Base-by-base conservation (phyloP, 768 basidiomycete species). In the Pulveroboletus sp. region DNA sequence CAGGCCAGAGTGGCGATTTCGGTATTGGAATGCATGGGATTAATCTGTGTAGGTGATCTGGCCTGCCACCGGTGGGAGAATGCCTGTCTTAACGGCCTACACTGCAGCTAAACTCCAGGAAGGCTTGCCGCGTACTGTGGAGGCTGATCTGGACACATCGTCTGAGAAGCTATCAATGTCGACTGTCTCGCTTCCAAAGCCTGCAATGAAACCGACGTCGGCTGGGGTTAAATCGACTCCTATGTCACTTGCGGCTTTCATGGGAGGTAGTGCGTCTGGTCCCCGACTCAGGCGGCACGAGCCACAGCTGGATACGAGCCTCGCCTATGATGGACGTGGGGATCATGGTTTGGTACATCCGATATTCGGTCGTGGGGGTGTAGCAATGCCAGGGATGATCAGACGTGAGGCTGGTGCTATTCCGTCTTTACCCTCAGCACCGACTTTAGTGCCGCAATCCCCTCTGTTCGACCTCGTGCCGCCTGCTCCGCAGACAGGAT, bases 181-280 rank as follows among this genome's bases (percentile, higher is more conserved):
- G 37, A 41, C 14, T 6, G 31, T 40, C 14, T 28, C 55, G 8
- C 27, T 55, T 6, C 44, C 60, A 2, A 58, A 56, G 31, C 48
- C 59, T 31, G 47, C 56, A 46, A 38, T 50, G 4, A 62, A 57
- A 27, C 13, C 46, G 33, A 18, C 35, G 4, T 35, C 55, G 39
- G 42, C 51, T 14, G 55, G 57, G 17, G 10, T 14, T 40, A 75
- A 69, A 45, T 53, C 74, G 3, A 72, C 77, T 37, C 72, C 81
- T 10, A 81, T 86, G 8, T 92, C 89, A 3, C 76, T 91, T 26
- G 89, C 89, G 0, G 78, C 84, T 2, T 89, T 91, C 64, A 91
- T 91, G 57, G 89, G 89, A 33, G 88, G 89, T 7, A 79, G 75
- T 26, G 88, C 83, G 13, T 77, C 80, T 38, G 89, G 87, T 21